Evolutionary conservation across 2,329 filamentous ascomycete species (phyloP).

Genomic region (Penicillium nordicum): DNA sequence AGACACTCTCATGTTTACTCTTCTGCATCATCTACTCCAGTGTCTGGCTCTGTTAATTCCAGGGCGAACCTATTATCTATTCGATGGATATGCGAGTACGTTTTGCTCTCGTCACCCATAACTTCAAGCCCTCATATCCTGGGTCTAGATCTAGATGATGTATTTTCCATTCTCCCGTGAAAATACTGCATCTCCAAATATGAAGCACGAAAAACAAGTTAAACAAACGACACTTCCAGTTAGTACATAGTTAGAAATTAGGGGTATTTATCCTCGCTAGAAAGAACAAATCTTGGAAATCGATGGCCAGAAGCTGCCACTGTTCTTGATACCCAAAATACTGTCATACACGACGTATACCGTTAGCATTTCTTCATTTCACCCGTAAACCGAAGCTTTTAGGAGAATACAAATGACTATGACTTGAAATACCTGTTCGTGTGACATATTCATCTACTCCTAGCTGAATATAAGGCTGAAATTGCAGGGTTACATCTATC

Average conservation of each 20-base stretch:
- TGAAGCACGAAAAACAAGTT: neutral
- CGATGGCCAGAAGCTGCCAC: no score
- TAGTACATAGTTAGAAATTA: no score
- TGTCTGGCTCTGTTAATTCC: neutral
- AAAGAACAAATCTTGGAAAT: no score
- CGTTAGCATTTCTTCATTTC: no score
- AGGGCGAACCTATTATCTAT: neutral
- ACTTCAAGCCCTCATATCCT: neutral
- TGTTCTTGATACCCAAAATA: neutral
- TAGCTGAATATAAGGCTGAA: neutral
- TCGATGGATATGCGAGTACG: neutral
- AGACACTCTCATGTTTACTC: neutral
- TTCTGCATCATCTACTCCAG: neutral
- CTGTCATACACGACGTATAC: neutral
- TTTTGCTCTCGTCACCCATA: neutral
- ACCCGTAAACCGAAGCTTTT: neutral
- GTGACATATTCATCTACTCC: no score
- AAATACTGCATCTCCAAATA: neutral
- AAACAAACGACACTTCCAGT: no score
- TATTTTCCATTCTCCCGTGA: neutral
- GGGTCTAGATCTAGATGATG: neutral
- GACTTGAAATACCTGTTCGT: neutral
- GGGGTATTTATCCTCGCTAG: no score
- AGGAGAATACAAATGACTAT: neutral
- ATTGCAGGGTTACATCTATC: neutral